Percentiles rank a stretch among this genome's conserved stretches.
Conservation (phyloP, 768 basidiomycete genomes). For the Hemileccinum rubropunctum region DNA sequence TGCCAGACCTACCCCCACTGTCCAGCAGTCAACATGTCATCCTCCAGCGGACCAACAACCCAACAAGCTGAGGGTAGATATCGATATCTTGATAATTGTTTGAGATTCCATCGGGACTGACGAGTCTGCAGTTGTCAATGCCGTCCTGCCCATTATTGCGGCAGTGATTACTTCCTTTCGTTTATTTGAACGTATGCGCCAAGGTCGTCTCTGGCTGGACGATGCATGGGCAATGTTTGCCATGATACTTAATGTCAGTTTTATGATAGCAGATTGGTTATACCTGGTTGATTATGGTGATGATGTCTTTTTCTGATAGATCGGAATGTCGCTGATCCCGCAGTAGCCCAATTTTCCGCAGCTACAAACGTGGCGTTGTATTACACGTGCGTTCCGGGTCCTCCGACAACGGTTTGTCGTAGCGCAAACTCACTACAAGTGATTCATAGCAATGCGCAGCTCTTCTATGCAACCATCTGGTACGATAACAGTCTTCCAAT, state of each 20-base stretch:
- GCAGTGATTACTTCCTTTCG: constrained; percentile 2
- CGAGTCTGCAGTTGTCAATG: background rate
- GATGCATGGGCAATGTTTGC: constrained; percentile 1
- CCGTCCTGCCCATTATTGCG: constrained; percentile 2
- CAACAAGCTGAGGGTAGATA: constrained; percentile 1
- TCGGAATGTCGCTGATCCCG: background rate
- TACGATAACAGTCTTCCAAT: background rate
- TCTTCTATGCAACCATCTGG: constrained; percentile 6
- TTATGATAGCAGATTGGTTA: constrained; percentile 1
- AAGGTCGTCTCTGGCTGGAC: constrained; percentile 5
- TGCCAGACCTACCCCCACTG: too few relatives aligned
- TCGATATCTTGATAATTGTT: too few relatives aligned
- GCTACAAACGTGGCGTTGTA: background rate
- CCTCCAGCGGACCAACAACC: background rate
- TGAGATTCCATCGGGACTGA: background rate
- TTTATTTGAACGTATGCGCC: constrained; percentile 2
- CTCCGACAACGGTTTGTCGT: background rate
- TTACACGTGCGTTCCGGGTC: constrained; percentile 5
- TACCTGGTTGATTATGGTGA: constrained; percentile 3
- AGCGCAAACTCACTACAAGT: background rate
- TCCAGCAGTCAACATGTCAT: background rate
- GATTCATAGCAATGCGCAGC: background rate
- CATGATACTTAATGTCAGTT: background rate
- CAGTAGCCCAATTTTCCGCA: background rate
- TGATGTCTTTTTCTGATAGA: background rate